Base-by-base conservation (phyloP, 768 basidiomycete species). In the Lactarius hengduanensis region DNA sequence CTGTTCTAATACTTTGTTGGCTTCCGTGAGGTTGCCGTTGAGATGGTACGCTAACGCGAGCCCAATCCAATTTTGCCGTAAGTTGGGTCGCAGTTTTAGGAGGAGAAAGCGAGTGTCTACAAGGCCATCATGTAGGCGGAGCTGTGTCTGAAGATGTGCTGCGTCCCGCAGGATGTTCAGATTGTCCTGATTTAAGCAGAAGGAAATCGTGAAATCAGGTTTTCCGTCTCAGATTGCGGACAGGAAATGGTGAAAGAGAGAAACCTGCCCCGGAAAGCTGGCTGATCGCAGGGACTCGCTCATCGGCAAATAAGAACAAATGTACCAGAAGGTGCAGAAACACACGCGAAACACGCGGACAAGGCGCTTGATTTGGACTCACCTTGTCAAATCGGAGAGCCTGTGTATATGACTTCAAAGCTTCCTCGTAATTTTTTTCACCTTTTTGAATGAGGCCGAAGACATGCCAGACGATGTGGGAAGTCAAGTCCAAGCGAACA, bases 381-480 rank as follows among this genome's bases (percentile, higher is more conserved):
- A 96, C 96, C 80, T 89, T 90, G 79, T 98, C 97, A 72, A 91
- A 92, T 67, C 84, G 84, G 70, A 96, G 79, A 2, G 96, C 96
- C 79, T 93, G 91, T 2, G 84, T 86, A 76, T 98, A 98, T 30
- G 94, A 95, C 73, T 94, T 92, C 72, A 94, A 82, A 0, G 97
- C 95, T 73, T 96, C 94, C 70, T 93, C 92, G 72, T 94, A 98
- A 74, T 96, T 94, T 77, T 91, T 95, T 75, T 97, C 92, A 10
- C 89, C 90, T 76, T 96, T 94, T 76, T 95, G 91, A 26, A 97
- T 87, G 72, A 99, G 89, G 32, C 94, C 97, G 75, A 94, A 91
- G 70, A 98, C 96, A 77, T 99, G 97, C 96, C 97, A 98, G 74
- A 89, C 90, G 74, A 99, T 98, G 73, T 98, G 95, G 22, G 93